Base-by-base conservation (phyloP, 2,329 filamentous ascomycete species). In the Aspergillus brasiliensis region DNA sequence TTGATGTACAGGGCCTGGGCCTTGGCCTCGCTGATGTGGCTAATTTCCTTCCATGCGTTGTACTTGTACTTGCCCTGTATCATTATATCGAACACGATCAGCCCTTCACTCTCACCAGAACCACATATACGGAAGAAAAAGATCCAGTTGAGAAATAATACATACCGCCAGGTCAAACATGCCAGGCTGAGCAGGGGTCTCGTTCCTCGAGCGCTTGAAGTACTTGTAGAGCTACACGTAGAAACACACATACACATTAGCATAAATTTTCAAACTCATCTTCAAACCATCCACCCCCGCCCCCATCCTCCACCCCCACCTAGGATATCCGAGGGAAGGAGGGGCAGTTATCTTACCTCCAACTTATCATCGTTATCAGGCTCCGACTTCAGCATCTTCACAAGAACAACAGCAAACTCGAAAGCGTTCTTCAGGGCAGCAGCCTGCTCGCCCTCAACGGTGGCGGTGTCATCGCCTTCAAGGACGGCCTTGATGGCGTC, bases 1-100 rank as follows among this genome's bases (percentile, higher is more conserved):
- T 83, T 81, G 70, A 96, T 84, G 79, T 97, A 97, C 73, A 84
- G 81, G 75, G 86, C 82, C 84, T 96, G 89, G 19, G 92, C 92
- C 65, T 87, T 77, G 65, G 88, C 83, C 62, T 84, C 72, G 62
- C 83, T 85, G 67, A 87, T 74, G 62, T 92, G 85, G 71, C 86
- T 84, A 63, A 87, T 71, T 73, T 87, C 84, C 78, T 91, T 80
- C 92, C 92, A 97, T 57, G 89, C 86, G 70, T 82, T 84, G 80
- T 88, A 86, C 84, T 96, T 96, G 71, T 86, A 86, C 81, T 95
- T 96, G 79, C 82, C 87, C 90, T 92, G 55, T 62, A 65, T 17
- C 44, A 48, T 15, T 8, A 27, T 7, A 48, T 7, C 21, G 27
- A 21, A 21, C 48, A 46, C 23, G n/a, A 46, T 51, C 51, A 64